Evolutionary conservation across 805 yeast genomes (phyloP).

Genomic region (Candida ponderosae): DNA sequence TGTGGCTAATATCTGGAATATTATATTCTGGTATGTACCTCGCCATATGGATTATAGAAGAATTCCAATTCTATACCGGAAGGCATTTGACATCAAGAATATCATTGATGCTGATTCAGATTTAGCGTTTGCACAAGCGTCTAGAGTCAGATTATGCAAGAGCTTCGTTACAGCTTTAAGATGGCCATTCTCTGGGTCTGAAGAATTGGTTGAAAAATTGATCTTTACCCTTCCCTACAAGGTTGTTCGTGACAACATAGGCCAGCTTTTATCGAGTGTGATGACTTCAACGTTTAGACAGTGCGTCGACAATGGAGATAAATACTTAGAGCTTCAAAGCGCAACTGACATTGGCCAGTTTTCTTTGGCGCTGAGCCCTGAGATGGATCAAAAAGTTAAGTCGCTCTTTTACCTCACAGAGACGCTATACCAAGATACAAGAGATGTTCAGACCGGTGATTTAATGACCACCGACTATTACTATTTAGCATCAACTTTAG

Average conservation of each 20-base stretch:
- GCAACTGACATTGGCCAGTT: constrained; percentile 26
- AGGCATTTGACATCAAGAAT: constrained; percentile 35
- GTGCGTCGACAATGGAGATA: constrained; percentile 28
- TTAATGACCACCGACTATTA: constrained; percentile 52
- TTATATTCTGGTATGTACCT: constrained; percentile 70
- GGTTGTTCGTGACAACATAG: constrained; percentile 62
- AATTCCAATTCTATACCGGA: constrained; percentile 40
- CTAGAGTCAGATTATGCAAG: constrained; percentile 49
- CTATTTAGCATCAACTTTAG: constrained; percentile 56
- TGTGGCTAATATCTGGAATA: constrained; percentile 63
- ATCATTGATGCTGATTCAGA: constrained; percentile 40
- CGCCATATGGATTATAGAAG: constrained; percentile 62
- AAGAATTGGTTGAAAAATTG: constrained; percentile 32
- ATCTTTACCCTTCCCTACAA: constrained; percentile 58
- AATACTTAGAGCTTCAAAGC: constrained; percentile 31
- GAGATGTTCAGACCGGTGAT: constrained; percentile 39
- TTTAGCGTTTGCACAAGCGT: constrained; percentile 57
- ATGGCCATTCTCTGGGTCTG: constrained; percentile 49
- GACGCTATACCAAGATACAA: constrained; percentile 30
- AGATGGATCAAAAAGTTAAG: too few relatives aligned
- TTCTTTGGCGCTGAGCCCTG: too few relatives aligned
- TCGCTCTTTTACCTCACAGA: constrained; percentile 20
- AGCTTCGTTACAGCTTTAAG: constrained; percentile 40
- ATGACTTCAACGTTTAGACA: constrained; percentile 35
- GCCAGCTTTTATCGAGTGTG: constrained; percentile 38